Conservation (phyloP, 116 monocot species). For the Zostera marina region DNA sequence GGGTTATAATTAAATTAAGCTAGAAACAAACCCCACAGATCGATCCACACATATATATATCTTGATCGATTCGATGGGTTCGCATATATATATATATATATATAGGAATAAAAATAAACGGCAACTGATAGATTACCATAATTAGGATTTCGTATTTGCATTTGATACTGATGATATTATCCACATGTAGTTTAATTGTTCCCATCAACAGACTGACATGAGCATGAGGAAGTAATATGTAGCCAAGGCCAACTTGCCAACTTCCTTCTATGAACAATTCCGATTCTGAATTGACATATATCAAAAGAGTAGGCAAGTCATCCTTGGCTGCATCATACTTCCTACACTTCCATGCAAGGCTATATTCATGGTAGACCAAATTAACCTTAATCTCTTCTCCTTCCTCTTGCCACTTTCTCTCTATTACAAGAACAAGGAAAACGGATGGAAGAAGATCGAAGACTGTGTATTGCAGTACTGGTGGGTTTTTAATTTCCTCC, state of each 20-base stretch:
- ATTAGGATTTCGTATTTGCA: too few relatives aligned
- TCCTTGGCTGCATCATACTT: constrained; percentile 86
- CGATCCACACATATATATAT: too few relatives aligned
- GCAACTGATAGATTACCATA: too few relatives aligned
- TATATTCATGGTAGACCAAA: constrained; percentile 14
- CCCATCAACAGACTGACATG: constrained; percentile 39
- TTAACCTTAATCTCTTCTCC: neutral
- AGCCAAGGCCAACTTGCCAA: constrained; percentile 92
- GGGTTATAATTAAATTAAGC: too few relatives aligned
- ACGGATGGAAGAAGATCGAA: neutral
- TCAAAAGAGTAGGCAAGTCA: constrained; percentile 56
- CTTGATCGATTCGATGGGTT: too few relatives aligned
- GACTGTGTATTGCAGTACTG: neutral
- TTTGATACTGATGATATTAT: too few relatives aligned
- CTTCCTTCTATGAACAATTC: constrained; percentile 1
- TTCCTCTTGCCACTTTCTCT: too few relatives aligned
- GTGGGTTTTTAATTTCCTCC: too few relatives aligned
- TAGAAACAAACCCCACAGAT: too few relatives aligned
- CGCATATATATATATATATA: too few relatives aligned
- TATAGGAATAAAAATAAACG: too few relatives aligned
- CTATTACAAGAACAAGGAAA: neutral
- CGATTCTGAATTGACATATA: neutral
- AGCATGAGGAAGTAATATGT: constrained; percentile 50
- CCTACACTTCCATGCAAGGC: constrained; percentile 56
- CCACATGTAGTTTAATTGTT: too few relatives aligned